A percentile compares a stretch with the other conserved stretches of the same genome.
These are phyloP conservation scores for Dryas octopetala DNA, from an alignment of 306 rosid species.

Conservation along the genomic window DNA sequence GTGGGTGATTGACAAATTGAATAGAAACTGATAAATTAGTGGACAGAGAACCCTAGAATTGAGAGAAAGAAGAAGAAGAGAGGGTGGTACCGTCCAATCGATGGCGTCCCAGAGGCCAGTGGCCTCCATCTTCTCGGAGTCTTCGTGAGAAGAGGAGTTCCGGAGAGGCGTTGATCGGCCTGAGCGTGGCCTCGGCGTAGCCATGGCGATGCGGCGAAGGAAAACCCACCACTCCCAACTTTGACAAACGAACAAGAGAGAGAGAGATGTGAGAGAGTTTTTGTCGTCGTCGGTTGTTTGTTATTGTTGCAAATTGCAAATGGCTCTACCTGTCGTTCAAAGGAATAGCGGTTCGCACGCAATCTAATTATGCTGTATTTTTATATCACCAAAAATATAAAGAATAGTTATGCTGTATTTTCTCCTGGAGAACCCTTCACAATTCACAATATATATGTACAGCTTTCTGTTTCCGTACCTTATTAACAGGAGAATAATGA, in stretches of 20 bases:
- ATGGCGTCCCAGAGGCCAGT: constrained; percentile 83
- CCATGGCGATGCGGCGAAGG: constrained; percentile 51
- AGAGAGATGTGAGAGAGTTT: background rate
- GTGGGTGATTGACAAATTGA: background rate
- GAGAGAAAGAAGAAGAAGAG: background rate
- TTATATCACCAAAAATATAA: too few relatives aligned
- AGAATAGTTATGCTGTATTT: too few relatives aligned
- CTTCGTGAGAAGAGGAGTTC: constrained; percentile 38
- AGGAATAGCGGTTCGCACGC: constrained; percentile 8
- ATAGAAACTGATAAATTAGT: background rate
- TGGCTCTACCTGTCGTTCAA: background rate
- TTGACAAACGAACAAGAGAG: background rate
- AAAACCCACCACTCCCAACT: constrained; percentile 17
- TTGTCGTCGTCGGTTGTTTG: background rate
- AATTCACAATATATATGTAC: too few relatives aligned
- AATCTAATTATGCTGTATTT: background rate
- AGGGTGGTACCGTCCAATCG: constrained; percentile 77
- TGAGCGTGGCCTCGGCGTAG: constrained; percentile 48
- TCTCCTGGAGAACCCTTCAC: too few relatives aligned
- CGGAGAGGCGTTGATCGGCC: constrained; percentile 56
- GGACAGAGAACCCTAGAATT: constrained; percentile 15
- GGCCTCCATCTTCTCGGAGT: constrained; percentile 65
- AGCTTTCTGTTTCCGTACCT: too few relatives aligned
- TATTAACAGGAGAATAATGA: too few relatives aligned
- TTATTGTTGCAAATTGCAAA: too few relatives aligned